Conservation (phyloP, 2,329 filamentous ascomycete species). For the Apiospora saccharicola region DNA sequence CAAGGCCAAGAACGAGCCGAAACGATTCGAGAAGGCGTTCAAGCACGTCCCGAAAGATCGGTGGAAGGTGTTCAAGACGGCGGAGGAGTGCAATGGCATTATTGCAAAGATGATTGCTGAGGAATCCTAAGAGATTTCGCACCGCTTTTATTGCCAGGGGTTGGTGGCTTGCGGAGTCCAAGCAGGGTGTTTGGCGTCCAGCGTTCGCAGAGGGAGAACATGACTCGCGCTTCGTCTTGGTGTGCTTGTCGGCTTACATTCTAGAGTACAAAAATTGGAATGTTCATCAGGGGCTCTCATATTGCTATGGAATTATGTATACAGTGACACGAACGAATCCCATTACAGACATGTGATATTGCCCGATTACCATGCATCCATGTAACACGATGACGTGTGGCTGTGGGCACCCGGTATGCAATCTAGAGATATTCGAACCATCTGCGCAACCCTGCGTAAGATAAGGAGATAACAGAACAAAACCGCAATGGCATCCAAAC, state of each 20-base stretch:
- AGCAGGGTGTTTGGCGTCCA: constrained; percentile 3
- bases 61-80: constrained; percentile 86
- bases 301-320: not conserved
- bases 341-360: not conserved
- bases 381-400: not conserved
- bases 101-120: constrained; percentile 39
- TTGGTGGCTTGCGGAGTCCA: not conserved
- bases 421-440: not conserved
- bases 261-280: too few relatives aligned
- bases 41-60: constrained; percentile 70
- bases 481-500: not conserved
- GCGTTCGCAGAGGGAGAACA: not conserved
- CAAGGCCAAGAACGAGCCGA: constrained; percentile 74
- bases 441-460: too few relatives aligned
- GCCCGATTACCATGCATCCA: not conserved
- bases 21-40: constrained; percentile 86
- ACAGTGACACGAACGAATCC: not conserved
- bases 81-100: constrained; percentile 66
- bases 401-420: not conserved
- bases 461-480: too few relatives aligned
- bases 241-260: not conserved
- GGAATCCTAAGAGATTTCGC: not conserved
- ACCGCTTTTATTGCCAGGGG: not conserved
- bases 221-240: not conserved
- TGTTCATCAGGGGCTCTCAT: not conserved